Percentiles rank a stretch among this genome's conserved stretches.
Conservation (phyloP, 495 filamentous ascomycete genomes). For the Mycothermus thermophilus region DNA sequence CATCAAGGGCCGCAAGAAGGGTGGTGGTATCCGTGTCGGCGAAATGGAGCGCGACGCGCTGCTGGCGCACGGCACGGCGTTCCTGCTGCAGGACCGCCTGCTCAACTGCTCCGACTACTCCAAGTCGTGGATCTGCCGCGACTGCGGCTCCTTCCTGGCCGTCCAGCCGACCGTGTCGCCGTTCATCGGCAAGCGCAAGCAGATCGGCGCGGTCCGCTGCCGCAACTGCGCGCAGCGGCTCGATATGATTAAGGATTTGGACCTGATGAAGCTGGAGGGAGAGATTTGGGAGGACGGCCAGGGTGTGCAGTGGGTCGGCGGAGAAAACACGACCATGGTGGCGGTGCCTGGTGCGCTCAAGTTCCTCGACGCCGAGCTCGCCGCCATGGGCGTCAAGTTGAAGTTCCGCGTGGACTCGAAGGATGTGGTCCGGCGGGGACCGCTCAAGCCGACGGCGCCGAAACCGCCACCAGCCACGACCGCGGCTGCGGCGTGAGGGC, state of each 20-base stretch:
- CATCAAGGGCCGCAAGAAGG: constrained; percentile 88
- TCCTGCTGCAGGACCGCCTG: constrained; percentile 85
- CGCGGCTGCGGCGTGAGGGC: constrained; percentile 6
- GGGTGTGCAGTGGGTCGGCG: constrained; percentile 68
- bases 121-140: constrained; percentile 72
- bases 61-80: constrained; percentile 86
- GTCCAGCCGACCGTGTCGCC: constrained; percentile 64
- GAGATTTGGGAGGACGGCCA: constrained; percentile 86
- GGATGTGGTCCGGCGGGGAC: constrained; percentile 31
- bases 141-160: constrained; percentile 77
- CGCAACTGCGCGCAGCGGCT: constrained; percentile 59
- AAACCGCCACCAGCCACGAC: constrained; percentile 7
- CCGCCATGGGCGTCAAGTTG: constrained; percentile 44
- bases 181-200: constrained; percentile 44
- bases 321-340: constrained; percentile 78
- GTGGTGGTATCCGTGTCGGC: constrained; percentile 94
- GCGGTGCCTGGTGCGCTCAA: constrained; percentile 83
- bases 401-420: constrained; percentile 60
- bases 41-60: constrained; percentile 98
- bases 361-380: constrained; percentile 88
- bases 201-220: constrained; percentile 55
- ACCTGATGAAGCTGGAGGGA: constrained; percentile 46
- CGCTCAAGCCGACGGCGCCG: constrained; percentile 13
- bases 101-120: constrained; percentile 93
- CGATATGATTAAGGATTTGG: constrained; percentile 39